phyloP scores from a whole-genome alignment of 805 yeast genomes.

The Ogataea trehaloabstinens region DNA sequence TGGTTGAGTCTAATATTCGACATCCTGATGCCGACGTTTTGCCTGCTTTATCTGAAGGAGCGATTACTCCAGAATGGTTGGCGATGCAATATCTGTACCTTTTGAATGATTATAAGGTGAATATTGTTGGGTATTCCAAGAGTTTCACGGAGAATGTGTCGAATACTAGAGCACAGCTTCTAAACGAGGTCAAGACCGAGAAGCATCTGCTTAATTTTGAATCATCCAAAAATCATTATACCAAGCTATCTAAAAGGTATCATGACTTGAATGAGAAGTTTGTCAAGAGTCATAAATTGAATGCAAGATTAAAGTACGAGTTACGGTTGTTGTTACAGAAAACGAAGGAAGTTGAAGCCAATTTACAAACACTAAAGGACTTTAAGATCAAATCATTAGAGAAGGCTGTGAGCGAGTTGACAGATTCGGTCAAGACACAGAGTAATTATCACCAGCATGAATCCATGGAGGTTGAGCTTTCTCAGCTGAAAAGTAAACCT shows the following conservation, averaged over 20 bases:
- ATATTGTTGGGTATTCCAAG: constrained; percentile 18
- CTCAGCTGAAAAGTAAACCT: constrained; percentile 17
- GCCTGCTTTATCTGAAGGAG: constrained; percentile 12
- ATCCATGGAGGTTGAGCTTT: constrained; percentile 5
- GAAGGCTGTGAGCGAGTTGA: constrained; percentile 14
- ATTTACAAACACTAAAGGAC: constrained; percentile 35
- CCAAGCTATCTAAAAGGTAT: constrained; percentile 21
- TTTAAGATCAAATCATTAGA: constrained; percentile 34
- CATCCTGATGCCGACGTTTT: constrained; percentile 16
- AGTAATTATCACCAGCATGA: neutral
- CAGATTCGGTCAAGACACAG: constrained; percentile 1
- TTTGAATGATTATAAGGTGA: constrained; percentile 17
- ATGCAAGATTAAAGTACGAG: constrained; percentile 66
- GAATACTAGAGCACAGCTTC: constrained; percentile 15
- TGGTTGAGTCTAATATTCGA: constrained; percentile 16
- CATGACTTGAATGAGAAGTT: constrained; percentile 36
- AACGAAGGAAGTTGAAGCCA: constrained; percentile 65
- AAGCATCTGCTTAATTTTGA: constrained; percentile 11
- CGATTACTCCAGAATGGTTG: constrained; percentile 22
- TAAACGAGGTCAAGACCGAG: constrained; percentile 18
- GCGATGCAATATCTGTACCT: constrained; percentile 26
- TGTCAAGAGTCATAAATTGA: constrained; percentile 51
- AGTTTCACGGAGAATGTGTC: constrained; percentile 14
- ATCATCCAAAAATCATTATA: constrained; percentile 13
- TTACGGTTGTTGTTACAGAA: constrained; percentile 55